Evolutionary conservation across 2,329 filamentous ascomycete species (phyloP), one percentile per base, ranked within the genome.

Genomic region (Neofusicoccum sp.): DNA sequence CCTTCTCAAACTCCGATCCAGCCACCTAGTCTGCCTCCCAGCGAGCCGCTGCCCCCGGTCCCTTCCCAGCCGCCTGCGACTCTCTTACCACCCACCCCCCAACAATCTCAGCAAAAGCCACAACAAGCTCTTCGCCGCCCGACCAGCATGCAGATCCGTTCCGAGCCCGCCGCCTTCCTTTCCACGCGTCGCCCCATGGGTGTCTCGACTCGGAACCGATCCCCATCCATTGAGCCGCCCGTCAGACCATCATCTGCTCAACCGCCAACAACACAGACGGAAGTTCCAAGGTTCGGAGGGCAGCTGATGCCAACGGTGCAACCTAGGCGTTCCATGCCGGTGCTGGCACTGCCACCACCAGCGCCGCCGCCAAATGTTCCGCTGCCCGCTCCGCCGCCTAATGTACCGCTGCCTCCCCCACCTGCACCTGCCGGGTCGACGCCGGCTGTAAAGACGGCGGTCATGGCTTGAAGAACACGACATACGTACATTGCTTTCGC

Each of bases 351-450:
- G 2, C 78, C 77, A 2, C 79, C 79, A 6, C 78, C 78, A 3
- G 76, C 75, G 4, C 78, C 78, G 3, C 78, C 79, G 24, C 79
- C 79, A 59, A 72, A 69, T 11, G 75, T 76, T 65, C 78, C 78
- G n/a, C 65, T 80, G 24, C 78, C 78, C n/a, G 63, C 69, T 9
- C 72, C 72, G 38, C 75, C 75, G 12, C 48, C 58, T 7, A 56
- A 56, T 14, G 28, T 28, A 11, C 51, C 51, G n/a, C 51, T 56
- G 20, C 51, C 51, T 41, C 51, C 51, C 38, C 51, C 36, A 33
- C 51, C 51, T 31, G 20, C 26, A 8, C 43, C 51, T n/a, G 38
- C 28, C 31, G n/a, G 51, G n/a, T 43, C 51, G 30, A 44, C 51
- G 24, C 31, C 51, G 38, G 26, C 51, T 33, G 24, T 56, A 7